A percentile compares a stretch with the other conserved stretches of the same genome.
Evolutionary conservation across 805 yeast species (phyloP).

Genomic region (Pichia scutulata): DNA sequence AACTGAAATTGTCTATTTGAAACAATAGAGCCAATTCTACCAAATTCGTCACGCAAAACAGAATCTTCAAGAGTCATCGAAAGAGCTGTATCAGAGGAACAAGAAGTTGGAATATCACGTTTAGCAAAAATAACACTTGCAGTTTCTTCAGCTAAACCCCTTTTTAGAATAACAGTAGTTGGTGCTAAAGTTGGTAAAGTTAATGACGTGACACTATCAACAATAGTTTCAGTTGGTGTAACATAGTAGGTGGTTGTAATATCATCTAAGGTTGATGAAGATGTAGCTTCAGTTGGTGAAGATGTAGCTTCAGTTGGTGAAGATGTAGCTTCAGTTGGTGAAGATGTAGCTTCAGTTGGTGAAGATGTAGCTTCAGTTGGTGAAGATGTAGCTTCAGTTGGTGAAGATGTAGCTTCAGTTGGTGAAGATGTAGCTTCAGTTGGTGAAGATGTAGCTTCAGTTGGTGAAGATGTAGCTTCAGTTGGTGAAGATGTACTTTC

Average conservation of each 20-base stretch:
- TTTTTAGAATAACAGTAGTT: constrained; percentile 20
- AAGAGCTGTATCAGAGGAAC: constrained; percentile 43
- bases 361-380: constrained; percentile 19
- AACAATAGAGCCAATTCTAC: constrained; percentile 73
- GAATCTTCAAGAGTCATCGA: constrained; percentile 45
- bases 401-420: constrained; percentile 17
- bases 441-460: constrained; percentile 13
- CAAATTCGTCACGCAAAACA: constrained; percentile 48
- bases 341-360: constrained; percentile 17
- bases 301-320: constrained; percentile 17
- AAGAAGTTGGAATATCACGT: constrained; percentile 29
- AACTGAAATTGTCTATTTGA: constrained; percentile 78
- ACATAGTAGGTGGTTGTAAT: constrained; percentile 22
- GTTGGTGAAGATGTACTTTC: background rate
- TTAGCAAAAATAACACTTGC: constrained; percentile 3
- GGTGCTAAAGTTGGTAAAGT: constrained; percentile 17
- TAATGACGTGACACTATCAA: constrained; percentile 22
- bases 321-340: constrained; percentile 18
- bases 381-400: constrained; percentile 19
- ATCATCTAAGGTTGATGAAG: constrained; percentile 24
- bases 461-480: constrained; percentile 17
- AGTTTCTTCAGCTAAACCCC: constrained; percentile 18
- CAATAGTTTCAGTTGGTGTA: constrained; percentile 24
- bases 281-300: constrained; percentile 16
- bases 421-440: constrained; percentile 17